phyloP scores from a whole-genome alignment of 768 basidiomycete species.

The Kwoniella mangroviensis region DNA sequence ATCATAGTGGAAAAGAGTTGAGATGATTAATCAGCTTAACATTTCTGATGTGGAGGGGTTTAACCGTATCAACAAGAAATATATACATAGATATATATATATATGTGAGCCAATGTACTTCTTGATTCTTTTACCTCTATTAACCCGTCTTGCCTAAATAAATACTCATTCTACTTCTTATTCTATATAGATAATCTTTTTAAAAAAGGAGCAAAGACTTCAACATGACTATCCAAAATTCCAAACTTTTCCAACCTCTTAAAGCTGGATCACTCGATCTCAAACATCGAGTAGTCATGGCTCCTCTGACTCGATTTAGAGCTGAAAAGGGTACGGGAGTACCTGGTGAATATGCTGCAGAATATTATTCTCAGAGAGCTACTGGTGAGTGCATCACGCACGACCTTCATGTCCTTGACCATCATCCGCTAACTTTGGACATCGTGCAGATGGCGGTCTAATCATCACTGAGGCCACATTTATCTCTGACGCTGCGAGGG shows the following conservation, averaged over 20 bases:
- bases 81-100: too few species aligned
- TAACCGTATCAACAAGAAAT: too few species aligned
- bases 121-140: too few species aligned
- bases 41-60: too few species aligned
- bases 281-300: conserved; percentile 46
- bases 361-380: conserved; percentile 54
- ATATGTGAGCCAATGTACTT: too few species aligned
- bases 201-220: background rate
- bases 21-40: too few species aligned
- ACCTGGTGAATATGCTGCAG: conserved; percentile 32
- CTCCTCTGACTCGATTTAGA: conserved; percentile 46
- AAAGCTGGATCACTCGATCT: conserved; percentile 20
- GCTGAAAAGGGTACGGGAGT: conserved; percentile 29
- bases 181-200: background rate
- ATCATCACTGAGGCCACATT: conserved; percentile 49
- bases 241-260: conserved; percentile 27
- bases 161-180: background rate
- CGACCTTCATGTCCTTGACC: background rate
- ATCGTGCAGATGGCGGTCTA: conserved; percentile 39
- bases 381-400: conserved; percentile 17
- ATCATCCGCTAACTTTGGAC: background rate
- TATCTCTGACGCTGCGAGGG: conserved; percentile 26
- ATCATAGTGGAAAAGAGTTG: background rate
- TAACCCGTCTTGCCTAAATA: too few species aligned
- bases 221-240: conserved; percentile 10